phyloP scores from a whole-genome alignment of 495 filamentous ascomycete genomes.

The Cercophora samala region DNA sequence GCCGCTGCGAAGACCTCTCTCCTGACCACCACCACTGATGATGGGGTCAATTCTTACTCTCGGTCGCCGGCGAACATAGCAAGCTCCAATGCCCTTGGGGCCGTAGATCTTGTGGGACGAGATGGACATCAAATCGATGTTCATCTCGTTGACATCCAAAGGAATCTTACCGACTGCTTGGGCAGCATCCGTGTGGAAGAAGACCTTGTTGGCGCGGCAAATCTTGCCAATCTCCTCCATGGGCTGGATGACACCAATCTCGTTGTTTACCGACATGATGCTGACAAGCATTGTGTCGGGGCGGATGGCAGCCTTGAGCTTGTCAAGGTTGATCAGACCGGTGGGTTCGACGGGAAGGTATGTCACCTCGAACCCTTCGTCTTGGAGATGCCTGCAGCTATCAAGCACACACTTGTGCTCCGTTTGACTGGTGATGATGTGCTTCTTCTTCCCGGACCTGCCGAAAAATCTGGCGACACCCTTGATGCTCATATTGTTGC shows the following conservation, averaged over 20 bases:
- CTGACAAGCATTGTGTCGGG: conserved; percentile 90
- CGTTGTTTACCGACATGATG: conserved; percentile 99
- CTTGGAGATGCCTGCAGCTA: conserved; percentile 92
- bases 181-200: conserved; percentile 97
- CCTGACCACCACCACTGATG: conserved; percentile 94
- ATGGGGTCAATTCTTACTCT: conserved; percentile 92
- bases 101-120: conserved; percentile 99
- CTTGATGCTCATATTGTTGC: conserved; percentile 99
- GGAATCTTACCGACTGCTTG: conserved; percentile 98
- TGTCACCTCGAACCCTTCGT: conserved; percentile 93
- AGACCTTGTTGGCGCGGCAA: conserved; percentile 86
- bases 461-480: conserved; percentile 95
- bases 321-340: conserved; percentile 77
- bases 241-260: conserved; percentile 97
- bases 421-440: conserved; percentile 94
- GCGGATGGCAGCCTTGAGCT: conserved; percentile 85
- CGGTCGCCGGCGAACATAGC: conserved; percentile 87
- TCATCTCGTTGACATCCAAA: conserved; percentile 92
- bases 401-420: conserved; percentile 99
- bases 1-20: conserved; percentile 88
- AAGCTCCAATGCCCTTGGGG: conserved; percentile 94
- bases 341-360: conserved; percentile 87
- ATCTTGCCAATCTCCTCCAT: conserved; percentile 89
- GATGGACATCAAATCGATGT: conserved; percentile 96
- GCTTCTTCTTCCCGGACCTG: conserved; percentile 90